A percentile compares a stretch with the other conserved stretches of the same genome.
phyloP scores from a whole-genome alignment of 2,329 filamentous ascomycete genomes.

The Pseudocercospora fijiensis region DNA sequence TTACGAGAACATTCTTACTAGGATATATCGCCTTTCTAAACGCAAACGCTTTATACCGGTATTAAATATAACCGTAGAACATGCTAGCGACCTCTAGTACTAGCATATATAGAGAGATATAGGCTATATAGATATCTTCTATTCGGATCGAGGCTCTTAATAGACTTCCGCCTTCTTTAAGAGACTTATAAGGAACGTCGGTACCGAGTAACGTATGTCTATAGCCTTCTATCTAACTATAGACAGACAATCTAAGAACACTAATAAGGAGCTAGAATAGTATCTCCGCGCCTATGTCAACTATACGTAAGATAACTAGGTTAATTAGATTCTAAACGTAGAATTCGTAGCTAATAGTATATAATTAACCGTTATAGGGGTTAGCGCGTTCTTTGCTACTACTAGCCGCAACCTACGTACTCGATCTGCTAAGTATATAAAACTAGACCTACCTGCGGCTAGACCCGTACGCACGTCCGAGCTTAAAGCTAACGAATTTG shows the following conservation, averaged over 20 bases:
- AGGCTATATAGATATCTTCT: neutral
- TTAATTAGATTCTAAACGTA: neutral
- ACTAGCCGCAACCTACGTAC: neutral
- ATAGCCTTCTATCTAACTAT: constrained; percentile 2
- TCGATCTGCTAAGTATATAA: neutral
- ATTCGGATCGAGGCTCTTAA: neutral
- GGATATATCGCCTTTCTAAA: neutral
- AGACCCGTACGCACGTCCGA: neutral
- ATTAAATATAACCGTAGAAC: neutral
- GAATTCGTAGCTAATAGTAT: neutral
- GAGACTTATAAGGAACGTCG: neutral
- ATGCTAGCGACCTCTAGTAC: neutral
- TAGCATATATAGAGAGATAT: neutral
- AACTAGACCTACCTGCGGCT: neutral
- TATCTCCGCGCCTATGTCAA: neutral
- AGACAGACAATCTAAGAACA: neutral
- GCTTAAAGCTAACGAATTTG: neutral
- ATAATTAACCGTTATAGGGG: neutral
- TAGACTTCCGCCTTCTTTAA: neutral
- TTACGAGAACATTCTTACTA: neutral
- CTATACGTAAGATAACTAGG: neutral
- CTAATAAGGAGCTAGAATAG: neutral
- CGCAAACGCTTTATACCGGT: neutral
- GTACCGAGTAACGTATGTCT: neutral
- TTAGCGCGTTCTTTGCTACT: neutral